A percentile compares a stretch with the other conserved stretches of the same genome.
Conservation (phyloP, 257 asterid species). For the Verbena officinalis region DNA sequence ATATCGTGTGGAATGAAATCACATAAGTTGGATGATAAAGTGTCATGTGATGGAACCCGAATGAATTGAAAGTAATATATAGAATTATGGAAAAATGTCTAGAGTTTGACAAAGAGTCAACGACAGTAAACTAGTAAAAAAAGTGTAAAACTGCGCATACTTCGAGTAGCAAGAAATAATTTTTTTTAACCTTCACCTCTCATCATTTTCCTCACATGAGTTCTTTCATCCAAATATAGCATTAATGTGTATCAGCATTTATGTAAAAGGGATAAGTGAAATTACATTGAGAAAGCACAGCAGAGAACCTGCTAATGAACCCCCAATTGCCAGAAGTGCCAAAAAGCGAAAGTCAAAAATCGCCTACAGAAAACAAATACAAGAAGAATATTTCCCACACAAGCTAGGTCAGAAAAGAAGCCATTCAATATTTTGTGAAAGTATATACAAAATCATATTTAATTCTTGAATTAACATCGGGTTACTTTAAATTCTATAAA, state of each 20-base stretch:
- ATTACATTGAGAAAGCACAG: constrained; percentile 91
- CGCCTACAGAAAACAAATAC: constrained; percentile 39
- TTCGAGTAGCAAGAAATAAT: too few relatives aligned
- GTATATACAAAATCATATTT: not conserved
- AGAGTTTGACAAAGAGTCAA: too few relatives aligned
- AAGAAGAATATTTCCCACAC: constrained; percentile 1
- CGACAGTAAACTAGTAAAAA: too few relatives aligned
- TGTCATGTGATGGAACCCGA: too few relatives aligned
- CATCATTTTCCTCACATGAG: too few relatives aligned
- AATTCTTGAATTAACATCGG: not conserved
- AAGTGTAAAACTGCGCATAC: too few relatives aligned
- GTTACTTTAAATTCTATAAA: not conserved
- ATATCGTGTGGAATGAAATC: too few relatives aligned
- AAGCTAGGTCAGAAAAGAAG: not conserved
- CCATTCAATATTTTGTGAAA: not conserved
- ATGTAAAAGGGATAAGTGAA: constrained; percentile 21
- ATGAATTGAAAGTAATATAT: too few relatives aligned
- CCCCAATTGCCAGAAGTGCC: constrained; percentile 86
- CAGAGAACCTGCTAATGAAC: constrained; percentile 86
- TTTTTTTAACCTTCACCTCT: too few relatives aligned
- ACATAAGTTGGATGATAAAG: too few relatives aligned
- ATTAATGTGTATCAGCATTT: not conserved
- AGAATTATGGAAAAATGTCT: too few relatives aligned
- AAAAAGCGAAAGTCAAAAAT: constrained; percentile 87
- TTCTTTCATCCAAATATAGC: too few relatives aligned